Base-by-base conservation (phyloP, 1,284 basidiomycete species). In the Volvariella surrecta region DNA sequence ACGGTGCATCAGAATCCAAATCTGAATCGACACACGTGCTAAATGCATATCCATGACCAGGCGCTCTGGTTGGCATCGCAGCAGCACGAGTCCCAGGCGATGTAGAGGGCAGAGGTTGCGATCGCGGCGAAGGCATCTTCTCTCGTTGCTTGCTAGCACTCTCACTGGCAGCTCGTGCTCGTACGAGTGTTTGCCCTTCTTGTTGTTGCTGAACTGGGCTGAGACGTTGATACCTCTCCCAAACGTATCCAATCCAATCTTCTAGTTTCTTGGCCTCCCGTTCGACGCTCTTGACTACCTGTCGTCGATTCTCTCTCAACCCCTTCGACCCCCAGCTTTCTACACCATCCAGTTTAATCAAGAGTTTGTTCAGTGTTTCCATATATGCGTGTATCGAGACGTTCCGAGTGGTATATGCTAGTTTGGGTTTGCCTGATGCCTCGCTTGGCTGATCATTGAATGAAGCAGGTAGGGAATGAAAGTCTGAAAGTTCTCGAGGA, bases 331-430 rank as follows among this genome's bases (percentile, higher is more conserved):
- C 85, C 52, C 68, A 70, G 50, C 76, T 82, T 50, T 82, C 74
- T 3, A 88, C 71, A 0, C 69, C 75, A 51, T 89, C 86, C 3
- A 87, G 69, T 45, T 68, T 66, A 37, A 77, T 70, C 22, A 89
- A 63, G 9, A 89, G 59, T 43, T 73, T 73, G 42, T 75, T 73
- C 42, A 88, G 65, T 16, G 68, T 48, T 47, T 72, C 69, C 2
- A 49, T 46, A 46, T 74, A 68, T 3, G 61, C 65, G 53, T 76
- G 75, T 31, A 82, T 58, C 1, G 67, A 56, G 3, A 64, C 66
- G 56, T 82, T 80, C 41, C 52, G 59, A 6, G 68, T 58, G 13
- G 74, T 73, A 59, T 68, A 82, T 2, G 68, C 67, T 16, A 72
- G 58, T 53, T 68, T 68, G 4, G 62, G 58, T 35, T 35, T 28